Evolutionary conservation across 495 filamentous ascomycete species (phyloP).

Genomic region (Cenococcum geophilum): DNA sequence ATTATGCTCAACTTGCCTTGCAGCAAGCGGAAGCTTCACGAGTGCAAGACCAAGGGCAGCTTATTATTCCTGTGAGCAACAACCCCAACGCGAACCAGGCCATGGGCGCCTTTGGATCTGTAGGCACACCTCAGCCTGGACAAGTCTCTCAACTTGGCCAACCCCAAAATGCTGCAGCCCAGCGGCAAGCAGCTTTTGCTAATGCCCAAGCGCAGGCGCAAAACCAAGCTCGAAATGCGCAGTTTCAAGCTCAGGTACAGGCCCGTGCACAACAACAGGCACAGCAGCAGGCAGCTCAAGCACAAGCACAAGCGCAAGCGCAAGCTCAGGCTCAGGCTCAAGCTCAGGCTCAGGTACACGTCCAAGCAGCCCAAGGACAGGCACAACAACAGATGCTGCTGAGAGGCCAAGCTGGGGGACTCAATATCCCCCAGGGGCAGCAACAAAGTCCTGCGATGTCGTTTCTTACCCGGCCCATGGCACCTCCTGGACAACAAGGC

Average conservation of each 20-base stretch:
- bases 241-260: conserved; percentile 40
- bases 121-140: conserved; percentile 37
- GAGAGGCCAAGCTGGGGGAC: conserved; percentile 45
- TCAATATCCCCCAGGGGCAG: conserved; percentile 41
- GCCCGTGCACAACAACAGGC: too few species aligned
- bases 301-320: conserved; percentile 47
- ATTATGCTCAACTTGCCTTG: conserved; percentile 43
- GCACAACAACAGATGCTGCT: conserved; percentile 42
- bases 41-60: conserved; percentile 57
- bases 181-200: conserved; percentile 36
- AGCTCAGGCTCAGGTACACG: conserved; percentile 28
- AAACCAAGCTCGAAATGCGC: conserved; percentile 24
- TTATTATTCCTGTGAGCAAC: conserved; percentile 61
- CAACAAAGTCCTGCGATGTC: conserved; percentile 54
- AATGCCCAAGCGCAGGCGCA: conserved; percentile 19
- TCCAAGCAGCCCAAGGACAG: conserved; percentile 41
- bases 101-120: conserved; percentile 38
- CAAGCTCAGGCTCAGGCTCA: conserved; percentile 38
- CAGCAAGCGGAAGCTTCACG: conserved; percentile 59
- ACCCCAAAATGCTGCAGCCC: conserved; percentile 36
- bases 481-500: conserved; percentile 36
- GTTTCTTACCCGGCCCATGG: conserved; percentile 55
- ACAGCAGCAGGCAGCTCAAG: conserved; percentile 36
- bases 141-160: conserved; percentile 42
- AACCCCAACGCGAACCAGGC: conserved; percentile 44